Percentiles rank a stretch among this genome's conserved stretches.
phyloP scores from a whole-genome alignment of 225 moss, liverwort and hornwort genomes.

The Bryoerythrophyllum caledonicum region DNA sequence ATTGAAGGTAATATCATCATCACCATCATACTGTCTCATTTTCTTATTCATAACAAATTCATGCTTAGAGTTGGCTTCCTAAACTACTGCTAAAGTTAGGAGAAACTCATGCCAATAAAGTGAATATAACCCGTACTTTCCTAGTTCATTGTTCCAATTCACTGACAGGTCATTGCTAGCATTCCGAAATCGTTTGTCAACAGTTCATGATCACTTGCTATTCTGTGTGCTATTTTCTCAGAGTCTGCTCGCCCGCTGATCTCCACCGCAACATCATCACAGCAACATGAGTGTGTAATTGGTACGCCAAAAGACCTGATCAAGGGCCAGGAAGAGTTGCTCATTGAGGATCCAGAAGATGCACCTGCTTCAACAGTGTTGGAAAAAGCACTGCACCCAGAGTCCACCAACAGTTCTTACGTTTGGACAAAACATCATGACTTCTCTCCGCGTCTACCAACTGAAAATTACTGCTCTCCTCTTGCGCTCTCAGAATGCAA shows the following conservation, averaged over 20 bases:
- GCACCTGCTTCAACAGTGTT: conserved; percentile 13
- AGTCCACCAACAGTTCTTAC: neutral
- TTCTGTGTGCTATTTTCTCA: conserved; percentile 10
- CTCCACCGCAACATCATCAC: conserved; percentile 9
- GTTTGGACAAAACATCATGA: neutral
- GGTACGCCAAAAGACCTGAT: neutral
- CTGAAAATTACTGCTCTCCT: conserved; percentile 1
- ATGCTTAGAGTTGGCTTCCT: too few species aligned
- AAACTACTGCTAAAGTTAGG: too few species aligned
- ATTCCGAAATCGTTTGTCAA: too few species aligned
- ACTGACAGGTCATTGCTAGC: too few species aligned
- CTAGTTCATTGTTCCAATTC: too few species aligned
- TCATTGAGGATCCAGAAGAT: neutral
- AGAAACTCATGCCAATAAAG: too few species aligned
- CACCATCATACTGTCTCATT: neutral
- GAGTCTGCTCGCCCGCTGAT: conserved; percentile 25
- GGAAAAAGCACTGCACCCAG: neutral
- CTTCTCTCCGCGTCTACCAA: neutral
- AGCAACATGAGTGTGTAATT: neutral
- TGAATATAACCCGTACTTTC: too few species aligned
- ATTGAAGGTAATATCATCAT: conserved; percentile 21
- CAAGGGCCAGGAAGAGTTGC: conserved; percentile 1
- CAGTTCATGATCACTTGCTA: neutral
- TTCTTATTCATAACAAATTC: neutral
- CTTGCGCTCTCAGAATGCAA: neutral